Base-by-base conservation (phyloP, 1,284 basidiomycete species). In the Phaffia rhodozyma region DNA sequence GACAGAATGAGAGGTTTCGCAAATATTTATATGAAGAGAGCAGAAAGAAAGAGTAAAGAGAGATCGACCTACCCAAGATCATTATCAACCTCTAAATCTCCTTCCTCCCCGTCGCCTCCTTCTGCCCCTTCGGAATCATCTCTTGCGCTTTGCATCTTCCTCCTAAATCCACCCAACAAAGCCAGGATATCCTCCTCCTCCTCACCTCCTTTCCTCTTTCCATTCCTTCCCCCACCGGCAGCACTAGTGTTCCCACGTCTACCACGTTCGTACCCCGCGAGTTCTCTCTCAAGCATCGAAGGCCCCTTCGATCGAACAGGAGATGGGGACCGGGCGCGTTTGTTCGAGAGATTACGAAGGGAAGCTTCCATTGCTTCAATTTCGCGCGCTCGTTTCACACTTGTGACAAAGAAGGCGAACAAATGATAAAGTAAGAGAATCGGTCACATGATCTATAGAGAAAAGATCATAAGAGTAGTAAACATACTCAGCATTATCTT, bases 281-380 rank as follows among this genome's bases (percentile, higher is more conserved):
- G 79, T 73, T 90, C 88, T 70, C 89, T 84, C 66, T 86, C 84
- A 23, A 92, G 77, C 58, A 84, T 83, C 0, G 88, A 90, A 61
- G 83, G 83, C 55, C 83, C 85, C 62, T 72, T 69, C 20, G 75
- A 66, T 27, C 69, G 59, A 11, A 43, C 55, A 25, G 59, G 20
- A 23, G 51, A 23, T 23, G 60, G 55, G 1, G 47, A 55, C 13
- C 30, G 48, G 11, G 60, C 49, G 1, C 73, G 66, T 60, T 72
- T 71, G 54, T 70, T 72, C 64, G 76, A 80, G 11, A 92, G 79
- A 68, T 83, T 86, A 30, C 87, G 84, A 63, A 97, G 86, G 61
- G 91, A 87, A 3, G 84, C 85, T 74, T 96, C 88, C 82, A 96
- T 88, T 68, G 83, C 84, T 69, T 84, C 86, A 63, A 96, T 92